Evolutionary conservation across 2,329 filamentous ascomycete species (phyloP).

Genomic region (Metarhizium robertsii): DNA sequence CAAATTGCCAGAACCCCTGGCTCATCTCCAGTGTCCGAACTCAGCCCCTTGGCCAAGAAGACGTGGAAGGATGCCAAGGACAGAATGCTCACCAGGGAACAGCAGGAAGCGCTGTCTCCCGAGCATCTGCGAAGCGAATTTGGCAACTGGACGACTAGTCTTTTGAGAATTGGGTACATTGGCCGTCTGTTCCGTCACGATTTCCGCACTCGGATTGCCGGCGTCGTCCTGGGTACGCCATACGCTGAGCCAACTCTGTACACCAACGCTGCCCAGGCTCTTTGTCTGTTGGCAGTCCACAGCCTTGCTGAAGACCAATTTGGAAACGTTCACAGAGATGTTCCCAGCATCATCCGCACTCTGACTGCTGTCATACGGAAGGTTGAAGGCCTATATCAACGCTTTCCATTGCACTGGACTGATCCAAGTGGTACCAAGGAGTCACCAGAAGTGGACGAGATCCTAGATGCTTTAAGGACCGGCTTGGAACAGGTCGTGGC

Average conservation of each 20-base stretch:
- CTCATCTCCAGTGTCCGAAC: constrained; percentile 35
- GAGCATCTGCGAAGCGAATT: constrained; percentile 40
- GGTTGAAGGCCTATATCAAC: constrained; percentile 57
- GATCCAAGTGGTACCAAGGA: constrained; percentile 53
- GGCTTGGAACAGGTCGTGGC: constrained; percentile 57
- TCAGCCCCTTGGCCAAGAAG: constrained; percentile 42
- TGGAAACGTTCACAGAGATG: constrained; percentile 77
- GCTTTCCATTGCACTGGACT: constrained; percentile 64
- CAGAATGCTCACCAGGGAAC: constrained; percentile 40
- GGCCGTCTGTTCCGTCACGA: constrained; percentile 63
- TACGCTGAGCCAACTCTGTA: constrained; percentile 61
- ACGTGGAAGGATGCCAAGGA: constrained; percentile 37
- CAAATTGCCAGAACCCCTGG: constrained; percentile 37
- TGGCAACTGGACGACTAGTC: constrained; percentile 33
- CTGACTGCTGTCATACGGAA: constrained; percentile 60
- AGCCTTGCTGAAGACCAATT: constrained; percentile 74
- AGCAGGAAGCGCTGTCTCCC: constrained; percentile 42
- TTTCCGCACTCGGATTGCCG: constrained; percentile 54
- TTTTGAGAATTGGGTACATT: constrained; percentile 41
- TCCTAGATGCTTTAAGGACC: constrained; percentile 55
- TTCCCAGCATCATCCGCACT: constrained; percentile 63
- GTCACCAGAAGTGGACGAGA: constrained; percentile 58
- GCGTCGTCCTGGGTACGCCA: constrained; percentile 64
- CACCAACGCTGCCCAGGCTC: constrained; percentile 60
- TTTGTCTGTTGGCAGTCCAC: constrained; percentile 59